phyloP scores from a whole-genome alignment of 2,329 filamentous ascomycete species.

The Phaeophleospora eucalypticola region DNA sequence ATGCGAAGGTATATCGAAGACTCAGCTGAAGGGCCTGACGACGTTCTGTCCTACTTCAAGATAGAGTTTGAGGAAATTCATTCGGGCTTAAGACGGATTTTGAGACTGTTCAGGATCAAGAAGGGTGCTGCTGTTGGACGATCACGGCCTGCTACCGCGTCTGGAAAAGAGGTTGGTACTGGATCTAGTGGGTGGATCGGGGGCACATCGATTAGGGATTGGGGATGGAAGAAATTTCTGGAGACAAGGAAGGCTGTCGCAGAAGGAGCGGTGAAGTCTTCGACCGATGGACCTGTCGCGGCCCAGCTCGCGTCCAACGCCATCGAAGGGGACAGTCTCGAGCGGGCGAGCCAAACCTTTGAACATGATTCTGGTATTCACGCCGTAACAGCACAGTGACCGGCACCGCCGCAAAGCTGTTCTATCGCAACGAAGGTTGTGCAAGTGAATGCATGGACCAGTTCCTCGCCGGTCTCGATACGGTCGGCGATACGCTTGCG shows the following conservation, averaged over 20 bases:
- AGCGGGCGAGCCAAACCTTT: too few relatives aligned
- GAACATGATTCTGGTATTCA: slow-evolving; percentile 1
- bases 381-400: too few relatives aligned
- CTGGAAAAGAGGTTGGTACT: background rate
- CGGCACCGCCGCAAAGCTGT: background rate
- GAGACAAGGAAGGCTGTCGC: background rate
- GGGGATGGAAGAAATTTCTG: slow-evolving; percentile 3
- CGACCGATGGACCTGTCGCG: background rate
- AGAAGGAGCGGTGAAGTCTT: background rate
- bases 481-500: background rate
- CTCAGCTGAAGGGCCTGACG: background rate
- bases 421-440: slow-evolving; percentile 3
- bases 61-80: slow-evolving; percentile 2
- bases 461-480: slow-evolving; percentile 1
- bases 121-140: background rate
- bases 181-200: background rate
- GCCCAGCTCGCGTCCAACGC: slow-evolving; percentile 1
- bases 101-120: too few relatives aligned
- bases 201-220: background rate
- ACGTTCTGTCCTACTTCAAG: slow-evolving; percentile 3
- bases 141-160: background rate
- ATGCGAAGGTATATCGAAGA: background rate
- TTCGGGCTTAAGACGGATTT: too few relatives aligned
- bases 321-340: background rate
- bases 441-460: slow-evolving; percentile 4